Percentiles rank a stretch among this genome's conserved stretches.
These are phyloP conservation scores for Trichomonas gallinae DNA, from an alignment of 208 protist species.

Conservation along the genomic window DNA sequence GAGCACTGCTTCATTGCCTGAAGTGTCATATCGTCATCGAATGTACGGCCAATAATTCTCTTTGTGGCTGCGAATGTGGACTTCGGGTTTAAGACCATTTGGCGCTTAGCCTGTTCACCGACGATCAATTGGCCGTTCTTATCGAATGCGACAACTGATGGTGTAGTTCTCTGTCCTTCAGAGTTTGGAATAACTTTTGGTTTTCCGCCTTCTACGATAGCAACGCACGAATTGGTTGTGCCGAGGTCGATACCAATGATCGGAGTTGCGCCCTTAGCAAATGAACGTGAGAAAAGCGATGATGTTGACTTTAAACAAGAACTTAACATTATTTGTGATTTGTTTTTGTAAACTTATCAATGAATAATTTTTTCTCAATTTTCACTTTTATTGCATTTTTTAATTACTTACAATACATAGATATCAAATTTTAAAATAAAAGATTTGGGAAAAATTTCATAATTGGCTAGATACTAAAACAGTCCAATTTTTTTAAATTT, in stretches of 20 bases:
- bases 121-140: not conserved
- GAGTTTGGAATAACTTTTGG: not conserved
- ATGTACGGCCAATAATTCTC: not conserved
- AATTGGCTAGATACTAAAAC: too few relatives aligned
- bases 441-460: too few relatives aligned
- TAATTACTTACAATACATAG: too few relatives aligned
- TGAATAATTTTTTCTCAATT: too few relatives aligned
- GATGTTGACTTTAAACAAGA: too few relatives aligned
- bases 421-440: too few relatives aligned
- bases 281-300: not conserved
- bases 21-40: conserved; percentile 33
- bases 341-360: too few relatives aligned
- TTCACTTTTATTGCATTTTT: too few relatives aligned
- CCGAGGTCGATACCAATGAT: too few relatives aligned
- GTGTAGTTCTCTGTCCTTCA: not conserved
- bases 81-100: not conserved
- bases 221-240: not conserved
- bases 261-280: not conserved
- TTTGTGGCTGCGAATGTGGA: not conserved
- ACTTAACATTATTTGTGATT: too few relatives aligned
- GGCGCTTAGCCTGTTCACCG: not conserved
- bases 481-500: too few relatives aligned
- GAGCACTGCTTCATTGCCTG: too few relatives aligned
- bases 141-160: not conserved
- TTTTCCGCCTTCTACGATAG: not conserved